Evolutionary conservation across 106 monocot genomes (phyloP).

Genomic region (Platanthera zijinensis): DNA sequence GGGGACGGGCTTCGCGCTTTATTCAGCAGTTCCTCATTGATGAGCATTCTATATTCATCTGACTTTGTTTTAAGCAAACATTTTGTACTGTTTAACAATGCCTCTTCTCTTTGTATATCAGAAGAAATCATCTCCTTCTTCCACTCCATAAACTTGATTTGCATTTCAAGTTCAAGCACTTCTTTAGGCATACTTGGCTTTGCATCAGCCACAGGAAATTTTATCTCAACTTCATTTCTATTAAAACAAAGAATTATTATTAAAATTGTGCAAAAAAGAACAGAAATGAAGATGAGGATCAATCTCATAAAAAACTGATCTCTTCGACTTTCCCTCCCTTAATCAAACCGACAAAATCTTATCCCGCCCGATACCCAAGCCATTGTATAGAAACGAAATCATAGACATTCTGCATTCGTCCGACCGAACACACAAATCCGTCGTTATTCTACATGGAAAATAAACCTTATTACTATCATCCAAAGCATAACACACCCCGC

Average conservation of each 20-base stretch:
- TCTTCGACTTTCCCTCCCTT: too few species aligned
- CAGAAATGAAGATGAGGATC: too few species aligned
- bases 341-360: too few species aligned
- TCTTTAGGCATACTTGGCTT: slow-evolving; percentile 26
- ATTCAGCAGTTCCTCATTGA: slow-evolving; percentile 8
- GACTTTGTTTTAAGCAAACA: slow-evolving; percentile 10
- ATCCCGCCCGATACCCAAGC: too few species aligned
- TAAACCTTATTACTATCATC: too few species aligned
- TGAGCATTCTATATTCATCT: slow-evolving; percentile 9
- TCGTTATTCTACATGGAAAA: too few species aligned
- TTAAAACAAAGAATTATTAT: not conserved
- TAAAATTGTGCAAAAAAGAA: too few species aligned
- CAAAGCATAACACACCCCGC: too few species aligned
- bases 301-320: too few species aligned
- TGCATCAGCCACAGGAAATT: slow-evolving; percentile 42
- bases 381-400: too few species aligned
- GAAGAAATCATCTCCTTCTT: slow-evolving; percentile 59
- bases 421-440: too few species aligned
- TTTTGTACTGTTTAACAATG: slow-evolving; percentile 24
- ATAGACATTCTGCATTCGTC: too few species aligned
- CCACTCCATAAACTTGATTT: slow-evolving; percentile 63
- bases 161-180: slow-evolving; percentile 35
- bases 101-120: slow-evolving; percentile 68
- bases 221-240: slow-evolving; percentile 45
- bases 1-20: slow-evolving; percentile 1